phyloP scores from a whole-genome alignment of 2,329 filamentous ascomycete species.

The Fusarium drepaniforme region DNA sequence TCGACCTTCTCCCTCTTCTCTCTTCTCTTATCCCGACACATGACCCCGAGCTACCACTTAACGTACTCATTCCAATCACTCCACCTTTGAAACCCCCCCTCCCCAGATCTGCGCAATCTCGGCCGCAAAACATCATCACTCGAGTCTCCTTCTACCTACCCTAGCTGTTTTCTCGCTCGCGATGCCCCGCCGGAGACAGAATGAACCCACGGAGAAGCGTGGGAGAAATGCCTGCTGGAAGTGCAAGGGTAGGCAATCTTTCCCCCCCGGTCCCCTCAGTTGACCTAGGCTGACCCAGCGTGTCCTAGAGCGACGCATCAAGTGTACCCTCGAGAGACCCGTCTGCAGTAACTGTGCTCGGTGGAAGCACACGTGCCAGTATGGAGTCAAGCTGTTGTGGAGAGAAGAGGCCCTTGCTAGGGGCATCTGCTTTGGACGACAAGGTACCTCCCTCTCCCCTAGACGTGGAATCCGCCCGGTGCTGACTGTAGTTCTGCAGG shows the following conservation, averaged over 20 bases:
- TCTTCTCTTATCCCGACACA: background rate
- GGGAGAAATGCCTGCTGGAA: constrained; percentile 19
- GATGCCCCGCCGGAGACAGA: constrained; percentile 2
- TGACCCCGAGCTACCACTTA: background rate
- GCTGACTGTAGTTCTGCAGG: background rate
- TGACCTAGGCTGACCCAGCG: background rate
- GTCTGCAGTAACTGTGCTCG: constrained; percentile 13
- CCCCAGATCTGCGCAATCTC: background rate
- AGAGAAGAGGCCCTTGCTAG: constrained; percentile 21
- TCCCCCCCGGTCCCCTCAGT: background rate
- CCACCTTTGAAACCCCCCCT: background rate
- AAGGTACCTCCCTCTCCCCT: background rate
- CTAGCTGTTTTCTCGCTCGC: background rate
- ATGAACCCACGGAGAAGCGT: constrained; percentile 16
- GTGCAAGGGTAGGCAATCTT: constrained; percentile 11
- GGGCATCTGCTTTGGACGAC: constrained; percentile 16
- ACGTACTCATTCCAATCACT: constrained; percentile 2
- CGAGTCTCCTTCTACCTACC: background rate
- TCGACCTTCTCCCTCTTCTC: constrained; percentile 8
- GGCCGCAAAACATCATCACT: background rate
- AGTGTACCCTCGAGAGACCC: constrained; percentile 11
- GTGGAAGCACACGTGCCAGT: constrained; percentile 6
- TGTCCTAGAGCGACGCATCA: constrained; percentile 9
- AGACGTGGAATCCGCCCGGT: background rate
- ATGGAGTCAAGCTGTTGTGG: constrained; percentile 16